Evolutionary conservation across 257 asterid species (phyloP), one percentile per base, ranked within the genome.

Genomic region (Penstemon davidsonii): DNA sequence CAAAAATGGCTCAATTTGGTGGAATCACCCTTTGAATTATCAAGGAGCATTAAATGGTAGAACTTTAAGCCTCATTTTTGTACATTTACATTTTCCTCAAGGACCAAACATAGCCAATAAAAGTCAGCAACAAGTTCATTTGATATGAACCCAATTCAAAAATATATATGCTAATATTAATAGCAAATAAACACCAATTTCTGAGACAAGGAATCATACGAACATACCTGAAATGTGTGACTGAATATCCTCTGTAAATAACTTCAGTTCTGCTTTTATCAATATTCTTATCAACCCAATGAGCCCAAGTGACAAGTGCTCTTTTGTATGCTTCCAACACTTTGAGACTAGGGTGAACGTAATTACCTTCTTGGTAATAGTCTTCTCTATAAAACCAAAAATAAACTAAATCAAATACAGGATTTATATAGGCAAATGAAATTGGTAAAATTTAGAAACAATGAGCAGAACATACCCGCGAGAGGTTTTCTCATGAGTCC

Each of bases 401-500:
- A 8, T 58, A 40, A 25, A 51, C 43, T 51, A 43, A 36, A 58
- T 39, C 13, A 43, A 45, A 12, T 36, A 60, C 46, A 33, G 8
- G 7, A 15, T 15, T 18, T 13, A 7, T 42, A 33, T n/a, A 45
- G 61, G 12, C 41, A 56, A 59, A 47, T 9, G 46, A 62, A 46
- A 8, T n/a, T 4, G 41, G 36, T 33, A 39, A 54, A 71, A 40
- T 18, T 25, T 25, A 25, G 33, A 40, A 41, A 40, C 47, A 40
- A 12, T 38, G 6, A n/a, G 6, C 15, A 19, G 3, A 57, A 78
- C 90, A 80, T 73, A 93, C 98, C 98, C 98, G 47, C 79, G 86
- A 54, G 97, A 86, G 53, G 96, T 92, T 80, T 92, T 92, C 75
- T 92, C 98, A 66, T 92, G 98, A 77, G 98, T 92, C 98, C 98